Evolutionary conservation across 2,329 filamentous ascomycete species (phyloP), one percentile per base, ranked within the genome.

Genomic region (Hymenoscyphus albidus): DNA sequence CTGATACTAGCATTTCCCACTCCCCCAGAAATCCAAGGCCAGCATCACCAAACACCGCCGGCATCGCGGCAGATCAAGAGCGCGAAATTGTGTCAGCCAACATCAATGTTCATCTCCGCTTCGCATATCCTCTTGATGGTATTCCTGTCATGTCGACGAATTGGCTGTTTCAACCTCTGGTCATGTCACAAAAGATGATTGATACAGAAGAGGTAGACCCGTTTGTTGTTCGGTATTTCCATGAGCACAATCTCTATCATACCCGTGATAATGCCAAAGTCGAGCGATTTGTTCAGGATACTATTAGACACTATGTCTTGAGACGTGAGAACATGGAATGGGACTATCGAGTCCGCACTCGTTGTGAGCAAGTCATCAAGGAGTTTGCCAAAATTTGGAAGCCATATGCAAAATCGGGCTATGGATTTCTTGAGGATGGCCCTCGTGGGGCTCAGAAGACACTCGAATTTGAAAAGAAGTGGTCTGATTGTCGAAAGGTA

Each of bases 161-260:
- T 39, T 62, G 48, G 59, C 32, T 64, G 27, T 32, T 64, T 31
- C 14, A 62, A 27, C 18, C 22, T 35, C 18, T 39, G 5, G 35
- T 42, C 18, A 56, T 32, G 35, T 38, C 13, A 18, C 14, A 31
- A 14, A 51, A 27, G 31, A 54, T 22, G 13, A 61, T 62, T 35
- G 58, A 48, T 16, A 14, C 59, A n/a, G 35, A 64, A n/a, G 10
- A 22, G 5, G 59, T 64, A 2, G 63, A 64, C 31, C 63, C 63
- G 14, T 64, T 62, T 27, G 63, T 35, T 14, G 16, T 58, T 38
- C 59, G 63, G n/a, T 64, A 64, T 18, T 27, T 64, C 3, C 63
- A 64, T 32, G 63, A 64, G 27, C 31, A 39, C 2, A 58, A 39
- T 32, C 38, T 64, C n/a, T 64, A 64, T 54, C 16, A 58, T 27